Base-by-base conservation (phyloP, 2,329 filamentous ascomycete species). In the Alternaria ventricosa region DNA sequence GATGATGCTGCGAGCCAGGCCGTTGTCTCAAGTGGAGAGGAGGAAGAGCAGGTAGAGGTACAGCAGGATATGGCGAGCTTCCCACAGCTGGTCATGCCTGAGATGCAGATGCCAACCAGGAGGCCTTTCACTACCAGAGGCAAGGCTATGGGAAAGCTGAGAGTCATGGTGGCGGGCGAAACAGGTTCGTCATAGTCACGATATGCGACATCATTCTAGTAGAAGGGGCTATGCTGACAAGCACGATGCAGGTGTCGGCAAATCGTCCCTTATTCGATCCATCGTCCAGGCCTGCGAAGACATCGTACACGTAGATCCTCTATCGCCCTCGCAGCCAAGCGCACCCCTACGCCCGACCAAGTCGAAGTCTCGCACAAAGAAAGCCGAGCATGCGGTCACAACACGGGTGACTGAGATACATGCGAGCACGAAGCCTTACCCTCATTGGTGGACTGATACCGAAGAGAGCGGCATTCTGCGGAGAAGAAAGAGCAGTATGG, bases 51-150 rank as follows among this genome's bases (percentile, higher is more conserved):
- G 23, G 82, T 71, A 22, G 71, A 73, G 28, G 71, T 67, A 25
- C 71, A 70, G 56, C 61, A 66, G 47, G 85, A 84, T 45, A 60
- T 61, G 22, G 63, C 69, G n/a, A 67, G 75, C 66, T 78, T 82
- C 44, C 91, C 91, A 23, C 94, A 98, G 79, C 86, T 99, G n/a
- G 92, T 99, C 64, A 99, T 99, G 96, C 96, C 96, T 6, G 97
- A 94, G 75, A 90, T 99, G 73, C 90, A 88, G 65, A 96, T 99
- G 88, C 95, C 96, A 4, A 92, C 89, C 64, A 89, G 96, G 54
- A 87, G 94, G 55, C 94, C 94, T 0, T 98, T 98, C 78, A 97
- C 96, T 0, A 89, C 92, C n/a, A 87, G 87, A 50, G 96, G 96
- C 15, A 95, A 91, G 81, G 87, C 86, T 33, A 87, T 98, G 78